Conservation (phyloP, 2,329 filamentous ascomycete species). For the Colletotrichum filicis region DNA sequence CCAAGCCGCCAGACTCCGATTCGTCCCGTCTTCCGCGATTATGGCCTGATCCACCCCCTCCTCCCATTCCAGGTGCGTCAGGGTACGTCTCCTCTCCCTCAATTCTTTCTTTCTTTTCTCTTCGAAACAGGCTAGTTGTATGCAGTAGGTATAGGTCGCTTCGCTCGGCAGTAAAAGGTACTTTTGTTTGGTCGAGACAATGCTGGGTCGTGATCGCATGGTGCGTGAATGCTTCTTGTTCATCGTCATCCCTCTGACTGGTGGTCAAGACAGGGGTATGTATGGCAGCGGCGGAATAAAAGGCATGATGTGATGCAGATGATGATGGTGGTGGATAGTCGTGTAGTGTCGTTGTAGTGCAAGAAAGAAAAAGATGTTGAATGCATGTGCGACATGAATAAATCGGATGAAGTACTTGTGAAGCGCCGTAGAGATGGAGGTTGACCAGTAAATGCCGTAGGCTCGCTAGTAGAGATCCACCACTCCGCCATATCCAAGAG, state of each 20-base stretch:
- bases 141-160: slow-evolving; percentile 14
- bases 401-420: slow-evolving; percentile 26
- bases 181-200: slow-evolving; percentile 5
- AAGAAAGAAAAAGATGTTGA: slow-evolving; percentile 26
- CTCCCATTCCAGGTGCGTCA: slow-evolving; percentile 29
- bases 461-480: slow-evolving; percentile 20
- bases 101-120: not conserved
- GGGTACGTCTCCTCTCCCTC: slow-evolving; percentile 10
- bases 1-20: not conserved
- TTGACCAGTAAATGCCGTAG: slow-evolving; percentile 26
- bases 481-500: slow-evolving; percentile 21
- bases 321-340: slow-evolving; percentile 23
- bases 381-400: slow-evolving; percentile 22
- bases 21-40: slow-evolving; percentile 30
- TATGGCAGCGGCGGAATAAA: slow-evolving; percentile 23
- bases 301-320: slow-evolving; percentile 28
- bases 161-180: slow-evolving; percentile 15
- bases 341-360: slow-evolving; percentile 32
- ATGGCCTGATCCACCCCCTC: slow-evolving; percentile 25
- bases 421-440: slow-evolving; percentile 5
- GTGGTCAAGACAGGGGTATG: slow-evolving; percentile 3
- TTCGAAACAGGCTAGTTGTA: not conserved
- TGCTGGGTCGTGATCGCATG: slow-evolving; percentile 23
- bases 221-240: slow-evolving; percentile 31
- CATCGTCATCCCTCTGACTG: slow-evolving; percentile 28